Evolutionary conservation across 768 basidiomycete genomes (phyloP).

Genomic region (Boletus coccyginus): DNA sequence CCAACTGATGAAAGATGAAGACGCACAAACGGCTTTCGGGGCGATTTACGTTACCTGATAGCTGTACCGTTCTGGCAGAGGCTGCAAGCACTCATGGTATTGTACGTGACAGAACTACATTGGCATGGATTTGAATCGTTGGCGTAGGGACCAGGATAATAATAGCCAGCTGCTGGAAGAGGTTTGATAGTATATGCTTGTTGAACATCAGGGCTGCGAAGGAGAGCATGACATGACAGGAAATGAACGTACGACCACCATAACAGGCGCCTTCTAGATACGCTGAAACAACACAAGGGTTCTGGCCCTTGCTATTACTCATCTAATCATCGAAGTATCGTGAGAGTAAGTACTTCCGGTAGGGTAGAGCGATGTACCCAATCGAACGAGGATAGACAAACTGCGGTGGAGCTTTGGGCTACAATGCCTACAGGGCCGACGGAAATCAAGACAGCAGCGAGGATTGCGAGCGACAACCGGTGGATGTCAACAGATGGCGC

Average conservation of each 20-base stretch:
- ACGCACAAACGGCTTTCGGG: background rate
- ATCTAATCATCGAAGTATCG: conserved; percentile 17
- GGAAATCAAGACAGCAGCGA: conserved; percentile 15
- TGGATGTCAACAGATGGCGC: background rate
- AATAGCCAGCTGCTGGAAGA: conserved; percentile 31
- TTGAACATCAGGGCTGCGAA: conserved; percentile 1
- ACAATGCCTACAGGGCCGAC: conserved; percentile 9
- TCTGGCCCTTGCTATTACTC: conserved; percentile 44
- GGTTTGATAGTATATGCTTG: conserved; percentile 39
- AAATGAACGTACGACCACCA: conserved; percentile 37
- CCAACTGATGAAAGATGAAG: conserved; percentile 40
- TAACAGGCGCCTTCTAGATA: conserved; percentile 43
- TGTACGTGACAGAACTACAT: conserved; percentile 58
- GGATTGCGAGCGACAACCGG: conserved; percentile 18
- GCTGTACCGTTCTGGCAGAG: conserved; percentile 48
- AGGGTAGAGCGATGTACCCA: conserved; percentile 24
- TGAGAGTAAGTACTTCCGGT: background rate
- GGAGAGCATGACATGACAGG: conserved; percentile 2
- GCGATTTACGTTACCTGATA: conserved; percentile 29
- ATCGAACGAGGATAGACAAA: conserved; percentile 19
- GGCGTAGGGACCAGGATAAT: conserved; percentile 34
- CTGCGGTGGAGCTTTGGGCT: conserved; percentile 24
- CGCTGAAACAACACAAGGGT: conserved; percentile 46
- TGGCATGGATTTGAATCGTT: conserved; percentile 37
- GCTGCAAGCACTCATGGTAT: conserved; percentile 55